Base-by-base conservation (phyloP, 2,329 filamentous ascomycete genomes). In the Diaporthe citrichinensis region DNA sequence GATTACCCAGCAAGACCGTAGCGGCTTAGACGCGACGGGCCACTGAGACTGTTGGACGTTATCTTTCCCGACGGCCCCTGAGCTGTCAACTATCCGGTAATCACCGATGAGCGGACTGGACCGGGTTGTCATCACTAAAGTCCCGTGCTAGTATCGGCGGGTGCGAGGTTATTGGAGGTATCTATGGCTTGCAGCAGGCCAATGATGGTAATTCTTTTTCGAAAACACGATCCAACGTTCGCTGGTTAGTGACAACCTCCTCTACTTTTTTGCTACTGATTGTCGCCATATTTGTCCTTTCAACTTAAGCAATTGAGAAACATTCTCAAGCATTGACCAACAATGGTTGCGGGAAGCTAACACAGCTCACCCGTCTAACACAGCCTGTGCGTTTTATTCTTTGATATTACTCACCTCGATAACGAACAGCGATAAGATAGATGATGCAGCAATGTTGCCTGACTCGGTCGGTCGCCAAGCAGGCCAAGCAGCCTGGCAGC, bases 41-140 rank as follows among this genome's bases (percentile, higher is more conserved):
- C 71, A 51, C 39, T 59, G 41, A 49, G 58, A 14, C 71, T 55
- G 71, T 58, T 31, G 71, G 51, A 36, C 46, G 58, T 73, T 73
- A 73, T 73, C 71, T 73, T 55, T 41, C 28, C 39, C 36, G 46
- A 23, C 49, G 36, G 71, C 46, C 71, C 58, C 71, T 72, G 71
- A 68, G 46, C 46, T 53, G 46, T 53, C 46, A 41, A 20, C 8
- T 12, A 1, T 15, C 65, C 49, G 49, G 65, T 69, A 55, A 55
- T 69, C 65, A 69, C 65, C 65, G 65, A 41, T 34, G 3, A 68
- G 23, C 65, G 65, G 65, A 53, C 46, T 53, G 44, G 44, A 36
- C 62, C 44, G 62, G 62, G 44, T 51, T 68, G 62, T 68, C 31
- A 23, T 28, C 44, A 53, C 62, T 36, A 68, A 68, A n/a, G 10